These are phyloP conservation scores for Colletotrichum limetticola DNA, from an alignment of 2,329 filamentous ascomycete species.

Conservation along the genomic window DNA sequence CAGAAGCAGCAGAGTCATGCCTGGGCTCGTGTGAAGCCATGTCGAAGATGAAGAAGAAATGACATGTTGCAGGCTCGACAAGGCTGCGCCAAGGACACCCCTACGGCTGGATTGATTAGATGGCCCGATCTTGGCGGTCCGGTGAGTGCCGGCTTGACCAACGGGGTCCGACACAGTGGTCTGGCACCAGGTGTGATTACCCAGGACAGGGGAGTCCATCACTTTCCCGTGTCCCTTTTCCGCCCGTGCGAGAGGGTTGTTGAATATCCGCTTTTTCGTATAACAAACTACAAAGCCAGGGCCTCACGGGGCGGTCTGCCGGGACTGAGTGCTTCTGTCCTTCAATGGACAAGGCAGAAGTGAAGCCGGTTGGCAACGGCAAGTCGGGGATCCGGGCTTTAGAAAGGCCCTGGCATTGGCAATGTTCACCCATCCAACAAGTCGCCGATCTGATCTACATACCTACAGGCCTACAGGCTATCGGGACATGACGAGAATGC, in stretches of 20 bases:
- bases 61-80: slow-evolving; percentile 12
- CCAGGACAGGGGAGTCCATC: background rate
- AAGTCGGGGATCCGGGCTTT: slow-evolving; percentile 12
- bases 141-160: slow-evolving; percentile 30
- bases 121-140: slow-evolving; percentile 27
- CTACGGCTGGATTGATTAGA: slow-evolving; percentile 24
- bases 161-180: slow-evolving; percentile 27
- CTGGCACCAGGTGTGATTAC: slow-evolving; percentile 17
- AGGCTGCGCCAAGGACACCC: slow-evolving; percentile 25
- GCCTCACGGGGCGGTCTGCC: slow-evolving; percentile 8
- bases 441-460: background rate
- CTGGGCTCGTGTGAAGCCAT: slow-evolving; percentile 12
- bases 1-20: slow-evolving; percentile 14
- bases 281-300: background rate
- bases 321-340: background rate
- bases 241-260: background rate
- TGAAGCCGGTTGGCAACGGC: background rate
- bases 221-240: slow-evolving; percentile 21
- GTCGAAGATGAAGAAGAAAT: slow-evolving; percentile 6
- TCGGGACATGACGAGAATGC: background rate
- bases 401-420: background rate
- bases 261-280: slow-evolving; percentile 17
- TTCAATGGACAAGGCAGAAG: slow-evolving; percentile 13
- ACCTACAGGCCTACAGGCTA: background rate
- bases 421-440: background rate